A percentile compares a stretch with the other conserved stretches of the same genome.
Conservation (phyloP, 129 eudicot species). For the Helichrysum umbraculigerum region DNA sequence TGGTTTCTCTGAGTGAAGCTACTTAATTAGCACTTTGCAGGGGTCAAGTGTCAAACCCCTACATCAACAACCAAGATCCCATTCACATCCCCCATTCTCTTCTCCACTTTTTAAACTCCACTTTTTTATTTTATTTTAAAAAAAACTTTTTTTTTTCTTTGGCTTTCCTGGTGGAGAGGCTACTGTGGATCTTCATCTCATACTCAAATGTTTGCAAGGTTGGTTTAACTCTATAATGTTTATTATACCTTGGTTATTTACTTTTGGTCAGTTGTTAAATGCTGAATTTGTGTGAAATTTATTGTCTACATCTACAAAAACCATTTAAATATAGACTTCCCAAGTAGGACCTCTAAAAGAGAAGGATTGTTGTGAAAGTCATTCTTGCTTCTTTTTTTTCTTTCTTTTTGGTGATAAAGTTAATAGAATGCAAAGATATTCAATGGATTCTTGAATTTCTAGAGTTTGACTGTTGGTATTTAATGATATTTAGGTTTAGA, state of each 20-base stretch:
- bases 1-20: conserved; percentile 48
- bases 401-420: conserved; percentile 17
- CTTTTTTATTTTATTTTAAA: background rate
- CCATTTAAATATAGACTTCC: conserved; percentile 9
- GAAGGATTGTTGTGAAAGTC: conserved; percentile 8
- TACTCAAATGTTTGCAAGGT: conserved; percentile 30
- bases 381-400: conserved; percentile 15
- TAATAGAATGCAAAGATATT: background rate
- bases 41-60: conserved; percentile 26
- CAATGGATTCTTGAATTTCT: conserved; percentile 16
- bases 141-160: background rate
- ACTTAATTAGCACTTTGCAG: conserved; percentile 34
- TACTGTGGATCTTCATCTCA: conserved; percentile 29
- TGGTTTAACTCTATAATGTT: conserved; percentile 10
- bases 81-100: conserved; percentile 24
- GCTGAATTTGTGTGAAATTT: background rate
- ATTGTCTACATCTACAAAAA: background rate
- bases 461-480: conserved; percentile 1
- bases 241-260: conserved; percentile 15
- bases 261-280: conserved; percentile 22
- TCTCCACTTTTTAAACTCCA: conserved; percentile 11
- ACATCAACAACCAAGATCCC: conserved; percentile 33
- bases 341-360: background rate
- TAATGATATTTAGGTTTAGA: conserved; percentile 3
- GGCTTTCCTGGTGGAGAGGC: conserved; percentile 24